Evolutionary conservation across 202 grass and related monocot genomes (phyloP).

Genomic region (Schoenoplectus triqueter): DNA sequence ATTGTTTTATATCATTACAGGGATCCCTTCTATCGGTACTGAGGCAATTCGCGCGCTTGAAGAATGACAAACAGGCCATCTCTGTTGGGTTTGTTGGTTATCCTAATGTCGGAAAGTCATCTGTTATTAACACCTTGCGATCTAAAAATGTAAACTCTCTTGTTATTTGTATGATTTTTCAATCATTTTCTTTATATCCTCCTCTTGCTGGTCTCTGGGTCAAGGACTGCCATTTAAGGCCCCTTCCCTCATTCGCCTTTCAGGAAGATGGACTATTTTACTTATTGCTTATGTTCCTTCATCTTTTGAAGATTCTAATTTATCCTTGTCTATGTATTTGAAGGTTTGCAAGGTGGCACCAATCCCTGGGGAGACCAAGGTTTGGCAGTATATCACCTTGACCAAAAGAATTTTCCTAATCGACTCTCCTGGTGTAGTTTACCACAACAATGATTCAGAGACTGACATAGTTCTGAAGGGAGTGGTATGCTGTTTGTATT

Average conservation of each 20-base stretch:
- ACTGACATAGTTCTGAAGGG: conserved; percentile 99
- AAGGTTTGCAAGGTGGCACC: conserved; percentile 89
- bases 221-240: background rate
- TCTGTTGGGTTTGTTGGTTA: conserved; percentile 99
- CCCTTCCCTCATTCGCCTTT: background rate
- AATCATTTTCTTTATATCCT: background rate
- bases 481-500: conserved; percentile 69
- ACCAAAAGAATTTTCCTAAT: conserved; percentile 97
- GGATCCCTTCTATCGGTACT: conserved; percentile 96
- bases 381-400: conserved; percentile 98
- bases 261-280: conserved; percentile 11
- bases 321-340: conserved; percentile 34
- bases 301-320: conserved; percentile 34
- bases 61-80: conserved; percentile 97
- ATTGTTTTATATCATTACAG: conserved; percentile 41
- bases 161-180: background rate
- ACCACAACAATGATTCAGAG: conserved; percentile 96
- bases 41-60: conserved; percentile 86
- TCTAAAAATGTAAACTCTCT: conserved; percentile 82
- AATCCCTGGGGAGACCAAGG: conserved; percentile 95
- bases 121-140: conserved; percentile 96
- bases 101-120: conserved; percentile 99
- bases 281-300: background rate
- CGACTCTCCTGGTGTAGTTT: conserved; percentile 92
- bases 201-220: background rate